Evolutionary conservation across 441 rosid genomes (phyloP).

Genomic region (Biscutella laevigata): DNA sequence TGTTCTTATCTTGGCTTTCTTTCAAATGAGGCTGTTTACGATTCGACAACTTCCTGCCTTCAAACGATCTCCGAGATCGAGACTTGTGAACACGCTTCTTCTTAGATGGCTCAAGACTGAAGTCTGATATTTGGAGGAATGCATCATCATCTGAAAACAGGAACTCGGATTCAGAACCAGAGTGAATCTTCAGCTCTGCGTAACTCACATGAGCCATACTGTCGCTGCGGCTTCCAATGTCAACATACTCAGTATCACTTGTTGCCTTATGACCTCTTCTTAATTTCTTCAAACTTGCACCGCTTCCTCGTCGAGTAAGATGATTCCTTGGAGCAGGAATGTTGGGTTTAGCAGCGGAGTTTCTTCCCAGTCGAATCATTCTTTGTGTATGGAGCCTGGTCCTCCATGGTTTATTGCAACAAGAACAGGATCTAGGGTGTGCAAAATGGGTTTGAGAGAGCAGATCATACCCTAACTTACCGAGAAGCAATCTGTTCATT

Average conservation of each 20-base stretch:
- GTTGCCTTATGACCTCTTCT: constrained; percentile 26
- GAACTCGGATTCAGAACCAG: constrained; percentile 47
- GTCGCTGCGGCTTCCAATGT: constrained; percentile 28
- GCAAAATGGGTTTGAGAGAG: constrained; percentile 27
- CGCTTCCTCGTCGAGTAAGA: constrained; percentile 27
- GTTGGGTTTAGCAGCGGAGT: constrained; percentile 26
- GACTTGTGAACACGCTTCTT: constrained; percentile 12
- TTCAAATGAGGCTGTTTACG: constrained; percentile 13
- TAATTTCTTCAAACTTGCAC: constrained; percentile 37
- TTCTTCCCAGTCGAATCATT: constrained; percentile 23
- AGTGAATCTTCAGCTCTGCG: constrained; percentile 39
- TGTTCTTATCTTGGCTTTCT: constrained; percentile 15
- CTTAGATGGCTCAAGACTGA: constrained; percentile 19
- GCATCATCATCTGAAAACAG: constrained; percentile 42
- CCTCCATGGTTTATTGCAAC: constrained; percentile 54
- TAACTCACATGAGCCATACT: constrained; percentile 41
- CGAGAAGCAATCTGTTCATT: constrained; percentile 31
- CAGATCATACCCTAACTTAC: constrained; percentile 37
- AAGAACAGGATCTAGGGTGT: constrained; percentile 41
- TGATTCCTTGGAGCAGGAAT: constrained; percentile 43
- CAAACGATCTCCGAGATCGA: constrained; percentile 20
- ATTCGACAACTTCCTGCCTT: constrained; percentile 12
- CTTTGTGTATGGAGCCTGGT: constrained; percentile 35
- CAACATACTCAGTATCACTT: constrained; percentile 14
- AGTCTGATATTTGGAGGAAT: constrained; percentile 18